A percentile compares a stretch with the other conserved stretches of the same genome.
phyloP scores from a whole-genome alignment of 139 green algal species.

The Klebsormidium nitens region DNA sequence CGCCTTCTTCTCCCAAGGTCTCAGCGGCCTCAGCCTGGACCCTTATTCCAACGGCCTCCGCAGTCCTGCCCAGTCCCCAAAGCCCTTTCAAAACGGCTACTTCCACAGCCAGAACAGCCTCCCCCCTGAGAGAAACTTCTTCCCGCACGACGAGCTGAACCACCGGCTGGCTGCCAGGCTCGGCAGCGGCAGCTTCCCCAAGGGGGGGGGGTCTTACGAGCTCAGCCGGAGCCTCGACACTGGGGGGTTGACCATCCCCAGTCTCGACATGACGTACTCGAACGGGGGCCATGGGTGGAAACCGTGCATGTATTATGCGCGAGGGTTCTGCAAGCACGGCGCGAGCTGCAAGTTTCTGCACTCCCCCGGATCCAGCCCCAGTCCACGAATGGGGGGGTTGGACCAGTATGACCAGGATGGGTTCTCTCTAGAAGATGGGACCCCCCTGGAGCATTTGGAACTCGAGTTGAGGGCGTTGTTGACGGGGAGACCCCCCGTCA shows the following conservation, averaged over 20 bases:
- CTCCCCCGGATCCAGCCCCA: not conserved
- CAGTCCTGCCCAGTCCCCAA: too few relatives aligned
- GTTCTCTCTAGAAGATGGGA: not conserved
- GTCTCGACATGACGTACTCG: not conserved
- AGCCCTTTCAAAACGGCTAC: too few relatives aligned
- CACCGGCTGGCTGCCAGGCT: not conserved
- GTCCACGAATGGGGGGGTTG: too few relatives aligned
- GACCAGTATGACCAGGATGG: too few relatives aligned
- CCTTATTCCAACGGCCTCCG: too few relatives aligned
- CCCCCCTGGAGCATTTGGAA: not conserved
- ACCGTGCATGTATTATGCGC: slow-evolving; percentile 18
- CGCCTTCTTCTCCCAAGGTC: too few relatives aligned
- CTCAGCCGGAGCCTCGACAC: too few relatives aligned
- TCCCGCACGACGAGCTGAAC: not conserved
- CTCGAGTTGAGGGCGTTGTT: not conserved
- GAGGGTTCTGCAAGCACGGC: slow-evolving; percentile 27
- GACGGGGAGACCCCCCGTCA: slow-evolving; percentile 1
- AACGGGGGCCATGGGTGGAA: not conserved
- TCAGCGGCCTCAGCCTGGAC: too few relatives aligned
- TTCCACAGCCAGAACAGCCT: not conserved
- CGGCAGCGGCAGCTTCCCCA: not conserved
- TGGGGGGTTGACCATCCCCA: too few relatives aligned
- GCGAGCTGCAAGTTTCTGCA: slow-evolving; percentile 18
- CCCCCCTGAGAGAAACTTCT: not conserved
- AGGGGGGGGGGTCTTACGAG: not conserved